phyloP scores from a whole-genome alignment of 768 basidiomycete genomes.

The Chalciporus sphaerocephalus region DNA sequence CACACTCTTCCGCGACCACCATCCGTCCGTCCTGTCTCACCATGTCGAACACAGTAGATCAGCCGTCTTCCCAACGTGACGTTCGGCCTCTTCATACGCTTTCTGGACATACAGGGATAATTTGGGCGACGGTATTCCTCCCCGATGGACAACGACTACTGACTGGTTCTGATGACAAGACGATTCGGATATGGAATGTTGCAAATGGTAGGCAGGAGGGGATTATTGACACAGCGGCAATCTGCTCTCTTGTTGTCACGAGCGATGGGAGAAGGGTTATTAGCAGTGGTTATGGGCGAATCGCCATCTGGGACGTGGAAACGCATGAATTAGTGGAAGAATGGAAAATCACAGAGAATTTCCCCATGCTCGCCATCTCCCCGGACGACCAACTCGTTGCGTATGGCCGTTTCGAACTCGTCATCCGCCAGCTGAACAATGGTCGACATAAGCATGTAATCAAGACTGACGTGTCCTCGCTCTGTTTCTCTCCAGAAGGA shows the following conservation, averaged over 20 bases:
- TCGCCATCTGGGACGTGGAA: background rate
- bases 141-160: background rate
- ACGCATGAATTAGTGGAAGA: background rate
- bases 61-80: background rate
- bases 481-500: constrained; percentile 3
- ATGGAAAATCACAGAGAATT: background rate
- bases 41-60: no score
- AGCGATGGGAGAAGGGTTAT: constrained; percentile 1
- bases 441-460: background rate
- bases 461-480: background rate
- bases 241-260: background rate
- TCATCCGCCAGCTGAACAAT: background rate
- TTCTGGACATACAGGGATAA: background rate
- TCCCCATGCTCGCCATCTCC: background rate
- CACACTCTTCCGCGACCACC: background rate
- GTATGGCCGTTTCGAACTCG: background rate
- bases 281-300: background rate
- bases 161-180: background rate
- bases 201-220: background rate
- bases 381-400: constrained; percentile 1
- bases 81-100: background rate
- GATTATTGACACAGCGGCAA: background rate
- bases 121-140: background rate
- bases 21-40: no score
- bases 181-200: background rate